Base-by-base conservation (phyloP, 768 basidiomycete species). In the Neoboletus magnificus region DNA sequence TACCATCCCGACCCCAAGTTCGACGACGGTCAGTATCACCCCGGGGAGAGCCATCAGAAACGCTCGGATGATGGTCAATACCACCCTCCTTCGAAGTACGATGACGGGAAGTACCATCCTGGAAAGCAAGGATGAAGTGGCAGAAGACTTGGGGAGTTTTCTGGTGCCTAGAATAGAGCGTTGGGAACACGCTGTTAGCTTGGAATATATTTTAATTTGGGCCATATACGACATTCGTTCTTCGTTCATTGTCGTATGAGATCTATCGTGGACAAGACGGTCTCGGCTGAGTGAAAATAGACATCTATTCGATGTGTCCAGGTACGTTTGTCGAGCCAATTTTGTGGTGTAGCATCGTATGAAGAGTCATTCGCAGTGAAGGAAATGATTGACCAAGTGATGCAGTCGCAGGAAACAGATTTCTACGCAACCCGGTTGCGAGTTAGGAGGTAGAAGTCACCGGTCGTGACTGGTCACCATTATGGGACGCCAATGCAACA, bases 151-250 rank as follows among this genome's bases (percentile, higher is more conserved):
- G 40, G 49, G 20, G 50, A 13, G 30, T 27, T 16, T 1, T 9
- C 25, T 37, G 36, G 23, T 47, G 40, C 33, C 11, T 60, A 54
- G 32, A 22, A 13, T 46, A 33, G 25, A 37, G 36, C 15, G 27
- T 43, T 16, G 16, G 33, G 40, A 42, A 12, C 6, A 0, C 32
- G 27, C 35, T 53, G 16, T 35, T 27, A 12, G 39, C 48, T 46
- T 48, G 45, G 50, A 53, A 53, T 22, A 33, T 45, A 36, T 52
- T 48, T 52, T 48, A 22, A 13, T 52, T 56, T 55, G 37, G 52
- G 22, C 48, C 54, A 43, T 56, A 30, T 48, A 54, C 29, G 15
- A 50, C 52, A 48, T 55, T 66, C 64, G 41, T 57, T 54, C 43
- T 65, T 55, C 50, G 12, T 50, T 53, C 12, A n/a, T 44, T 42